A percentile compares a stretch with the other conserved stretches of the same genome.
These are phyloP conservation scores for Lagenidium sp. DNA, from an alignment of 352 stramenopile species.

Conservation along the genomic window DNA sequence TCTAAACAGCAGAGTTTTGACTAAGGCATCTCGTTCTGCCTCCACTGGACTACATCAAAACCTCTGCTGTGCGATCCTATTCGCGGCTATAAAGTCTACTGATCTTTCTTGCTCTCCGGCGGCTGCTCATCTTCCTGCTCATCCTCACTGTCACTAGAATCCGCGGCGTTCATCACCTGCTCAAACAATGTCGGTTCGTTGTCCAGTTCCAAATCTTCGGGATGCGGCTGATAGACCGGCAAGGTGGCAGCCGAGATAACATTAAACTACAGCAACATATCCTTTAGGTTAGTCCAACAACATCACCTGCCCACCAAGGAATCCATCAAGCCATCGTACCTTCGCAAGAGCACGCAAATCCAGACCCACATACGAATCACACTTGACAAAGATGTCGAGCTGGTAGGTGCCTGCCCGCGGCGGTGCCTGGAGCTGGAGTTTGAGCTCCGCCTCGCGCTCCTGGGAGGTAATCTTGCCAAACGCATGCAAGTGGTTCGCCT, in stretches of 20 bases:
- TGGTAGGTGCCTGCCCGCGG: slow-evolving; percentile 91
- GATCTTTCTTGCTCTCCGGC: slow-evolving; percentile 38
- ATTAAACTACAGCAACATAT: slow-evolving; percentile 69
- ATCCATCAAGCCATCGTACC: too few relatives aligned
- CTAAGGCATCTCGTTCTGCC: too few relatives aligned
- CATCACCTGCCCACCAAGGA: too few relatives aligned
- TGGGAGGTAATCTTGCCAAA: slow-evolving; percentile 95
- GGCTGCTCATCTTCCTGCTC: slow-evolving; percentile 53
- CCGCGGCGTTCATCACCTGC: slow-evolving; percentile 88
- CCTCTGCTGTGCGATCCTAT: too few relatives aligned
- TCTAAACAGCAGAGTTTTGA: too few relatives aligned
- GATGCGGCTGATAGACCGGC: slow-evolving; percentile 95
- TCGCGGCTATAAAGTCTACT: too few relatives aligned
- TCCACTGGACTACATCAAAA: too few relatives aligned
- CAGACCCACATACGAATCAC: slow-evolving; percentile 96
- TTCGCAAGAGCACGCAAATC: slow-evolving; percentile 90
- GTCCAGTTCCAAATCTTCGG: slow-evolving; percentile 98
- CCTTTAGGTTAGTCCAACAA: slow-evolving; percentile 4
- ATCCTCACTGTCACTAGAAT: slow-evolving; percentile 84
- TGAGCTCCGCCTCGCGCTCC: slow-evolving; percentile 80
- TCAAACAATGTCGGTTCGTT: slow-evolving; percentile 99
- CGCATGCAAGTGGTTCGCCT: slow-evolving; percentile 93
- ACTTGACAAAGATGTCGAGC: slow-evolving; percentile 97
- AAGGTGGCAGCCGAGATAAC: slow-evolving; percentile 90
- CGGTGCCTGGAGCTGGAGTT: slow-evolving; percentile 96